phyloP scores from a whole-genome alignment of 2,329 filamentous ascomycete species.

The Aureobasidium sp. region DNA sequence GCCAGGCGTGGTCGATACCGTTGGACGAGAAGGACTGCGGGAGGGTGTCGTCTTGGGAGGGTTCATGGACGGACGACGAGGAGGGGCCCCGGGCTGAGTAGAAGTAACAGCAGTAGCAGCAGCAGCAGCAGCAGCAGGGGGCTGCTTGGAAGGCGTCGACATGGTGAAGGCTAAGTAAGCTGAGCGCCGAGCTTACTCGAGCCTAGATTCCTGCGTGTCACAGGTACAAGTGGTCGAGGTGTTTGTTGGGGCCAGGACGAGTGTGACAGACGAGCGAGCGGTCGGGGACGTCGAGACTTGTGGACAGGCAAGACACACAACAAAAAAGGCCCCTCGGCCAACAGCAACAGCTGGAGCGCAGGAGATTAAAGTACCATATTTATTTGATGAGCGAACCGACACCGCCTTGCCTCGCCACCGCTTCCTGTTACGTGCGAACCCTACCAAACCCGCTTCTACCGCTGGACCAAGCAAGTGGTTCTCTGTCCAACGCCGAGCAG shows the following conservation, averaged over 20 bases:
- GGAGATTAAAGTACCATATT: conserved; percentile 11
- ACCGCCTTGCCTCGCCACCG: conserved; percentile 5
- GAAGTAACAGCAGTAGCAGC: conserved; percentile 13
- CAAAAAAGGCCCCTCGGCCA: not conserved
- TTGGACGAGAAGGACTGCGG: conserved; percentile 12
- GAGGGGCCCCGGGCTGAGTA: not conserved
- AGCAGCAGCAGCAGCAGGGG: conserved; percentile 11
- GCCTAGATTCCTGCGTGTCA: conserved; percentile 4
- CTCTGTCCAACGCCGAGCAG: not conserved
- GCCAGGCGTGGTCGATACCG: not conserved
- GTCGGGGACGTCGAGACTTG: not conserved
- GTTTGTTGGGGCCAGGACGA: not conserved
- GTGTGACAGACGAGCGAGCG: not conserved
- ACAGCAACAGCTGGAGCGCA: not conserved
- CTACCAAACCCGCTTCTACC: not conserved
- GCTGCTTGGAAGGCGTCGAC: conserved; percentile 15
- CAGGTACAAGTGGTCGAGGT: not conserved
- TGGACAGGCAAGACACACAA: not conserved
- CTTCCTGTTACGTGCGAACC: not conserved
- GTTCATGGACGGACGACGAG: conserved; percentile 14
- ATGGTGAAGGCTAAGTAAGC: conserved; percentile 12
- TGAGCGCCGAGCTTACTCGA: conserved; percentile 6
- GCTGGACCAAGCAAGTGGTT: not conserved
- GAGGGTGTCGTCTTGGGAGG: conserved; percentile 10
- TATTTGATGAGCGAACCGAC: not conserved